Evolutionary conservation across 2,329 filamentous ascomycete genomes (phyloP).

Genomic region (Penicillium olsonii): DNA sequence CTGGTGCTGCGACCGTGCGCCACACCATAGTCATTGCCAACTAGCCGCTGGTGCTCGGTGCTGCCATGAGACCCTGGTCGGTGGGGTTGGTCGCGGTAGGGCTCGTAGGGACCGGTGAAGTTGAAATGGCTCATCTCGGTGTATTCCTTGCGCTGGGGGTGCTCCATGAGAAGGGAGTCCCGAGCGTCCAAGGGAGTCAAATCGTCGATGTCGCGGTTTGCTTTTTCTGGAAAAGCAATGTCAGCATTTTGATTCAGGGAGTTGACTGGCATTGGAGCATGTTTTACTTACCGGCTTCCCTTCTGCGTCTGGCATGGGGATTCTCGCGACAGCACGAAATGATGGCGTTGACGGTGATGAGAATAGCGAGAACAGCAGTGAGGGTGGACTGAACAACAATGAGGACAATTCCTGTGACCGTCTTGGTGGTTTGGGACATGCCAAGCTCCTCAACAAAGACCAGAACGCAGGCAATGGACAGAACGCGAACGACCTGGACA

Average conservation of each 20-base stretch:
- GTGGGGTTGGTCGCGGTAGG: constrained; percentile 38
- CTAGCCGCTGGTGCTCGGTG: constrained; percentile 36
- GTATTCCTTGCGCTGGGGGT: constrained; percentile 42
- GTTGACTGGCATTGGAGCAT: background rate
- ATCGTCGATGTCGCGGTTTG: constrained; percentile 73
- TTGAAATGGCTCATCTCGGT: constrained; percentile 45
- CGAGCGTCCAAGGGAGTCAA: constrained; percentile 85
- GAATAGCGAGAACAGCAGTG: constrained; percentile 78
- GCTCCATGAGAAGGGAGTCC: constrained; percentile 67
- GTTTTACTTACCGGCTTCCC: constrained; percentile 75
- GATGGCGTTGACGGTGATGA: constrained; percentile 87
- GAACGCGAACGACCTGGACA: constrained; percentile 84
- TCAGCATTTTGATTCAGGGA: constrained; percentile 23
- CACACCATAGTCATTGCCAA: constrained; percentile 30
- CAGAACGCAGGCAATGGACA: constrained; percentile 86
- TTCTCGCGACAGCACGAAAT: constrained; percentile 82
- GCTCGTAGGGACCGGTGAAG: constrained; percentile 41
- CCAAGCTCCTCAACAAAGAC: constrained; percentile 93
- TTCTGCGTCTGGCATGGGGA: constrained; percentile 83
- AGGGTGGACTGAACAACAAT: constrained; percentile 87
- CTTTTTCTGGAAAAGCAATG: constrained; percentile 62
- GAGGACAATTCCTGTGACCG: constrained; percentile 86
- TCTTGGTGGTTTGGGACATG: constrained; percentile 88
- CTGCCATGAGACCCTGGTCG: constrained; percentile 33
- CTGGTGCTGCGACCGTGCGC: constrained; percentile 31